Base-by-base conservation (phyloP, 1,139 yeast genomes). In the Sugiyamaella sp. region DNA sequence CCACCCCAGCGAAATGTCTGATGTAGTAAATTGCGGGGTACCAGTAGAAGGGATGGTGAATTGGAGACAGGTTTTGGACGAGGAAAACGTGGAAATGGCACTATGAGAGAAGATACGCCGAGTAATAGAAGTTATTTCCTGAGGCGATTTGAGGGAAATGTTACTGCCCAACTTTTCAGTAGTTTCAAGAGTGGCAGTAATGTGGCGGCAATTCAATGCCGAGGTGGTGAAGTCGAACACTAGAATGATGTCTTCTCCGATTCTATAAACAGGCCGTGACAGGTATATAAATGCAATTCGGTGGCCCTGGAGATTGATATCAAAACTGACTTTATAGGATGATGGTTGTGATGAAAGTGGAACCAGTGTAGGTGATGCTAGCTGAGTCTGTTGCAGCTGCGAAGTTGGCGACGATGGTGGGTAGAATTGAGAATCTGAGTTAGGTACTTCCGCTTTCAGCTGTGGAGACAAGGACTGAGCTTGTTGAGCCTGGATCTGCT, bases 161-260 rank as follows among this genome's bases (percentile, higher is more conserved):
- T 52, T 52, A 2, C 55, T 49, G 20, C 55, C 60, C 8, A 74
- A 61, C 6, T 52, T 49, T 51, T 74, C 77, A 3, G 66, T 66
- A 1, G 74, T 70, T 55, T 74, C 77, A 8, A 74, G 58, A 35
- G 63, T 63, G 1, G 71, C 74, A 0, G 73, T 66, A 14, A 74
- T 56, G 49, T 73, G 77, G 44, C 67, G 64, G 48, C 76, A 72
- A 8, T 62, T 60, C 3, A 67, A 51, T 2, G 58, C 59, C 2
- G 66, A 61, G 3, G 56, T 57, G 14, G 65, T 40, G 27, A 66
- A 62, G 46, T 73, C 69, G 17, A 69, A 58, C 33, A 63, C 62
- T 2, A 71, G 53, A 2, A 70, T 56, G 14, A 71, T 58, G 10
- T 67, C 66, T 33, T 74, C 77, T 24, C 77, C 77, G 1, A 73